Base-by-base conservation (phyloP, 257 asterid genomes). In the Anisodus acutangulus region DNA sequence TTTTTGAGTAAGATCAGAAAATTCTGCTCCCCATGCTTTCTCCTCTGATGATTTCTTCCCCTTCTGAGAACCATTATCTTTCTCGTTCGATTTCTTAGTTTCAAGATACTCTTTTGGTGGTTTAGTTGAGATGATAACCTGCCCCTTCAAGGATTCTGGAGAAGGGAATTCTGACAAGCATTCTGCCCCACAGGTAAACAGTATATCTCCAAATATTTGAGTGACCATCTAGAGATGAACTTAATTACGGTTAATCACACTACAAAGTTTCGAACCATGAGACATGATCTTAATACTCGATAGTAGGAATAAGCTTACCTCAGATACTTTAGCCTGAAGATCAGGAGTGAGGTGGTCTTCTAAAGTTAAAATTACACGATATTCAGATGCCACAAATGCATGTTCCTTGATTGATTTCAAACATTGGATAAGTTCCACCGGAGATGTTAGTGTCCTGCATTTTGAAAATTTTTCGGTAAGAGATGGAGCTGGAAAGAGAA, bases 271-370 rank as follows among this genome's bases (percentile, higher is more conserved):
- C 3, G 31, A 51, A 37, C 37, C 43, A 7, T 51, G 35, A 12
- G 15, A 35, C 55, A 58, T 19, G 26, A 3, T 57, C 4, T 4
- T 17, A 1, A 3, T 71, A 47, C 22, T 76, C 19, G n/a, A 54
- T 26, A 35, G 57, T 68, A 64, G 74, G 4, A 26, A 37, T 37
- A 31, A 55, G 78, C 79, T 79, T 47, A 92, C 98, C 91, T 88
- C 88, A 13, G 98, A 97, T 11, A 92, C 98, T 91, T 87, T 91
- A 60, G 95, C 94, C 63, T 95, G 98, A 84, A 95, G 97, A 59
- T 92, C 88, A 17, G 88, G 87, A 8, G 93, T 90, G 62, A 95
- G 96, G 82, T 95, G 98, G 35, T 95, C 98, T 87, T 95, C 98
- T 11, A 95, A 84, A 45, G 98, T 95, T 4, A 95, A 41, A 72